Percentiles rank a stretch among this genome's conserved stretches.
phyloP scores from a whole-genome alignment of 2,329 filamentous ascomycete genomes.

The Nemania sp. region DNA sequence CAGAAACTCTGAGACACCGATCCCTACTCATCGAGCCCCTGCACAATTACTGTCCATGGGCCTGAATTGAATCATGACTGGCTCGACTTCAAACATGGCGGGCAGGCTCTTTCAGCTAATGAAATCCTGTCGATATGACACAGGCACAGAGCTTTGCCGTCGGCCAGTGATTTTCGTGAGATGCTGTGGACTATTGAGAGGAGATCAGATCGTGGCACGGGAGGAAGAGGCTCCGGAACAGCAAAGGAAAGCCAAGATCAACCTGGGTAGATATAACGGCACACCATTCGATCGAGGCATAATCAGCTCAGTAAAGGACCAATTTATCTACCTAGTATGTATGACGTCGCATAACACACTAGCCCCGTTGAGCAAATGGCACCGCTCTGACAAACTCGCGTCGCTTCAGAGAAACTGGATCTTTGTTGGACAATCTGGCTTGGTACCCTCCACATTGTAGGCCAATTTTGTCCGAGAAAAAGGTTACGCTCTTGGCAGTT shows the following conservation, averaged over 20 bases:
- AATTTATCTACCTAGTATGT: no score
- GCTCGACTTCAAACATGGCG: neutral
- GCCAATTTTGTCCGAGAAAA: no score
- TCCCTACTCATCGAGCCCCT: conserved; percentile 15
- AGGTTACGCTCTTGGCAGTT: no score
- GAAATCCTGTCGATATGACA: neutral
- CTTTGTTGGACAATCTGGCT: no score
- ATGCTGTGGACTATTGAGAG: conserved; percentile 1
- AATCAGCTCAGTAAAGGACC: neutral
- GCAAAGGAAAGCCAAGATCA: conserved; percentile 2
- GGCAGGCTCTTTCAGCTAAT: conserved; percentile 12
- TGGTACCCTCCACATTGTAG: no score
- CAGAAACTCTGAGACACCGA: conserved; percentile 19
- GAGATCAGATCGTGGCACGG: neutral
- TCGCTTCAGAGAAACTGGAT: no score
- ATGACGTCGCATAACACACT: conserved; percentile 5
- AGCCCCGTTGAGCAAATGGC: neutral
- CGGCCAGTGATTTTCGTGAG: neutral
- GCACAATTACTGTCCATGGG: neutral
- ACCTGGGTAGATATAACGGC: neutral
- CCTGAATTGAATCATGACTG: conserved; percentile 3
- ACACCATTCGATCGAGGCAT: neutral
- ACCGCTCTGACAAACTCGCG: no score
- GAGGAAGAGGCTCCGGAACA: neutral
- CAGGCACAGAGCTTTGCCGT: neutral